A percentile compares a stretch with the other conserved stretches of the same genome.
Conservation (phyloP, 257 asterid species). For the Fraxinus anomala region DNA sequence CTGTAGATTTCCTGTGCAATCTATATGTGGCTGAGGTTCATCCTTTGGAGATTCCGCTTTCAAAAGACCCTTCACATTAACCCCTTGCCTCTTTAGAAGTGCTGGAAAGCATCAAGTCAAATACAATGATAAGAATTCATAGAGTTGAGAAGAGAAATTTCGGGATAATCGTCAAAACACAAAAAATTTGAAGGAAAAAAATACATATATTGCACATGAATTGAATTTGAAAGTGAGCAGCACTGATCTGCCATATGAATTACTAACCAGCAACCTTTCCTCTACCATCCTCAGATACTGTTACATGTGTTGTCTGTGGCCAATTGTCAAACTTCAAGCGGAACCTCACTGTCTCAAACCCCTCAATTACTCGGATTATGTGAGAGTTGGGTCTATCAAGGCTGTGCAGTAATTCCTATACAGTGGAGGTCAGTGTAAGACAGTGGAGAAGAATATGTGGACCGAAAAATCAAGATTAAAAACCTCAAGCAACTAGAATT, state of each 20-base stretch:
- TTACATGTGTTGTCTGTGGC: conserved; percentile 71
- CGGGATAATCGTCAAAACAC: conserved; percentile 22
- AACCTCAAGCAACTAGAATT: conserved; percentile 37
- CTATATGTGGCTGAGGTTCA: conserved; percentile 79
- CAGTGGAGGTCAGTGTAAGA: conserved; percentile 23
- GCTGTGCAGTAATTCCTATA: conserved; percentile 63
- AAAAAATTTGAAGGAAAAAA: conserved; percentile 18
- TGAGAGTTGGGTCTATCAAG: conserved; percentile 68
- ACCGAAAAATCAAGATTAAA: conserved; percentile 22
- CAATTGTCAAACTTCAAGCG: conserved; percentile 84
- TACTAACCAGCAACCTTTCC: conserved; percentile 98
- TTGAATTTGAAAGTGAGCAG: conserved; percentile 4
- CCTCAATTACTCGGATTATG: conserved; percentile 85
- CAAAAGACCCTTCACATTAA: conserved; percentile 87
- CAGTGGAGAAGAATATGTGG: conserved; percentile 20
- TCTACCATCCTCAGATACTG: conserved; percentile 92
- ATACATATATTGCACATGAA: not conserved
- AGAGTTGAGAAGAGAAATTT: conserved; percentile 11
- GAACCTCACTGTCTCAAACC: conserved; percentile 86
- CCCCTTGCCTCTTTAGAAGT: conserved; percentile 93
- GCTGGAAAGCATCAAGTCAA: conserved; percentile 48
- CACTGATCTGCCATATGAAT: conserved; percentile 25
- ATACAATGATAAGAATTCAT: conserved; percentile 28
- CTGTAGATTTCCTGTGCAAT: conserved; percentile 94
- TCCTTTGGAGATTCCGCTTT: conserved; percentile 92